A percentile compares a stretch with the other conserved stretches of the same genome.
phyloP scores from a whole-genome alignment of 2,329 filamentous ascomycete genomes.

The Cyphellophora europaea region DNA sequence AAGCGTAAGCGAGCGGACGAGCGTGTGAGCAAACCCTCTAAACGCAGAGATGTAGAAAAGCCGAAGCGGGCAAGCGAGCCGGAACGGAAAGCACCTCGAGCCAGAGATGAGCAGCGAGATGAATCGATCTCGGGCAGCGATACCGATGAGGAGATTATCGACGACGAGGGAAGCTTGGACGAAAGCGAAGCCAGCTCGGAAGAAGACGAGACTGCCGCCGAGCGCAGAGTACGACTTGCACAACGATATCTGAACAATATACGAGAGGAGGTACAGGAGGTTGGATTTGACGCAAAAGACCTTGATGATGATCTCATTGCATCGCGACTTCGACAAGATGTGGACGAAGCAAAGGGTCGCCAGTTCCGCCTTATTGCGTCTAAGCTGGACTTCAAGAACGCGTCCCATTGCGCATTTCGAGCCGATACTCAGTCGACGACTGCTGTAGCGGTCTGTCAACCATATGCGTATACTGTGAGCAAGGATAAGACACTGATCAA shows the following conservation, averaged over 20 bases:
- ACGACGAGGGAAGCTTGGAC: slow-evolving; percentile 3
- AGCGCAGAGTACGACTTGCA: slow-evolving; percentile 75
- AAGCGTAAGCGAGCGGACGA: slow-evolving; percentile 71
- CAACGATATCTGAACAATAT: slow-evolving; percentile 91
- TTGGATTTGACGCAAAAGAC: slow-evolving; percentile 86
- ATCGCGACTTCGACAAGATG: slow-evolving; percentile 81
- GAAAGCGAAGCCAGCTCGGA: slow-evolving; percentile 32
- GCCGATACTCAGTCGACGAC: slow-evolving; percentile 72
- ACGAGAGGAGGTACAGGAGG: slow-evolving; percentile 69
- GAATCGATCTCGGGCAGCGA: slow-evolving; percentile 86
- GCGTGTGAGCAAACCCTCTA: slow-evolving; percentile 31
- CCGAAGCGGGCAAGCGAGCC: no score
- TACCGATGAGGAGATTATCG: slow-evolving; percentile 54
- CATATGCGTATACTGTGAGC: slow-evolving; percentile 78
- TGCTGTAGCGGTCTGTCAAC: slow-evolving; percentile 66
- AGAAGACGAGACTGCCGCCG: slow-evolving; percentile 73
- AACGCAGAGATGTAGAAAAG: slow-evolving; percentile 33
- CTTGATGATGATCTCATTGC: slow-evolving; percentile 90
- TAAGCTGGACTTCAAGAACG: slow-evolving; percentile 59
- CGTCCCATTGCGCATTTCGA: slow-evolving; percentile 63
- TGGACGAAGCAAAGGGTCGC: slow-evolving; percentile 81
- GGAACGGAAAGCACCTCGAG: no score
- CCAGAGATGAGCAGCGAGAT: slow-evolving; percentile 37
- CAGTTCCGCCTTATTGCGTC: slow-evolving; percentile 73
- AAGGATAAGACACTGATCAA: slow-evolving; percentile 81